These are phyloP conservation scores for Capsicum chinense DNA, from an alignment of 257 asterid genomes.

Conservation along the genomic window DNA sequence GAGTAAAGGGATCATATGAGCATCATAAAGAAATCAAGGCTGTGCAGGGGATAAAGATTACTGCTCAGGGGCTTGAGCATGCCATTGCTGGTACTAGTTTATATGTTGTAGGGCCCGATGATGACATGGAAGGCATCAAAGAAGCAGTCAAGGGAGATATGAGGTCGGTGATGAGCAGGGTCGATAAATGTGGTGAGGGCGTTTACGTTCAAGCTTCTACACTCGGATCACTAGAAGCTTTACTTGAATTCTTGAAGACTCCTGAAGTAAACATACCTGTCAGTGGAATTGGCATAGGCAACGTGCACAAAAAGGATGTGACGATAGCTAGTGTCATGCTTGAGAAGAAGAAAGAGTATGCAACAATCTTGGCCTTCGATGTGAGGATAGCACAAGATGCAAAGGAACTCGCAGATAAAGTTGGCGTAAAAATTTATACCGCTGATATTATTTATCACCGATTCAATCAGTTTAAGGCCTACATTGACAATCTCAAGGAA, in stretches of 20 bases:
- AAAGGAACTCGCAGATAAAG: constrained; percentile 85
- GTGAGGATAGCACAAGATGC: constrained; percentile 92
- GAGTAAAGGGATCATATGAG: constrained; percentile 94
- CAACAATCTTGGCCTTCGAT: constrained; percentile 90
- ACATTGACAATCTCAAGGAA: constrained; percentile 89
- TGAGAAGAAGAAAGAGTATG: constrained; percentile 88
- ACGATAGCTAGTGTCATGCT: constrained; percentile 99
- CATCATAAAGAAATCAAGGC: constrained; percentile 96
- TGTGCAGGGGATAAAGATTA: constrained; percentile 95
- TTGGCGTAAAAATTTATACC: constrained; percentile 80
- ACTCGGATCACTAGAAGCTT: constrained; percentile 94
- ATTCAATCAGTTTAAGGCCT: constrained; percentile 93
- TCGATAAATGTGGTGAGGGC: constrained; percentile 91
- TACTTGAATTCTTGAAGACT: constrained; percentile 87
- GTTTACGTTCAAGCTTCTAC: constrained; percentile 98
- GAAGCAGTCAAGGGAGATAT: constrained; percentile 92
- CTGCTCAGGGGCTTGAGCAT: constrained; percentile 99
- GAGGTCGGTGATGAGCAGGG: constrained; percentile 90
- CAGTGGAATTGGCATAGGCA: constrained; percentile 96
- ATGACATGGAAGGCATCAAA: constrained; percentile 72
- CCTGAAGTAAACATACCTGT: constrained; percentile 94
- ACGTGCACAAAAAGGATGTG: constrained; percentile 91
- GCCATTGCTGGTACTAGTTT: constrained; percentile 95
- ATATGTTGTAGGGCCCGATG: constrained; percentile 83
- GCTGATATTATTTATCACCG: constrained; percentile 91